Base-by-base conservation (phyloP, 2,329 filamentous ascomycete species). In the Cladorrhinum sp. region DNA sequence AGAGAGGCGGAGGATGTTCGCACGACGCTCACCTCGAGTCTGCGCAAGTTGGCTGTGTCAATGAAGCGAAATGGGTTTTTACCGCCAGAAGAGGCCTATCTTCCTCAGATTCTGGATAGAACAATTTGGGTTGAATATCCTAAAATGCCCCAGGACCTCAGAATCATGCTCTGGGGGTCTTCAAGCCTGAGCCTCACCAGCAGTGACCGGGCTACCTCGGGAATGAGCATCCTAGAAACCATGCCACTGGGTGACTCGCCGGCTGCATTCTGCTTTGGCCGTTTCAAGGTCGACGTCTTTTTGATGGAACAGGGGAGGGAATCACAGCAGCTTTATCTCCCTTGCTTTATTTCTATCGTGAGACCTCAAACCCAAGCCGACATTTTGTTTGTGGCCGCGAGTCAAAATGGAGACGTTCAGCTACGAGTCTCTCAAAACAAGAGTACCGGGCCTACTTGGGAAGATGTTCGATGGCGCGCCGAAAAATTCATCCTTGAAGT, bases 41-140 rank as follows among this genome's bases (percentile, higher is more conserved):
- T 96, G 64, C 87, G 85, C 62, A 90, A 93, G 63, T 75, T 96
- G 41, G 79, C 90, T 3, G 83, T 89, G 67, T 96, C 91, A 0
- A 96, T 96, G 89, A 88, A 90, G 72, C 82, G 90, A 56, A 96
- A 96, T 69, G 85, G 87, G 22, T 86, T 95, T 60, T 79, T 96
- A 67, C 88, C 91, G 0, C 83, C 88, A 0, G 82, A 88, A 57
- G 84, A 88, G 52, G 78, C 85, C 0, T 82, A 87, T 49, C 79
- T 93, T n/a, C 88, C 89, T 1, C 89, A 92, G 68, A 86, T 87
- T 1, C 86, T 93, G 62, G 89, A 96, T 70, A 90, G 90, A 57
- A 85, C 84, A 0, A 89, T 96, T 41, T 96, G 91, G 92, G 72
- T 93, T 16, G 82, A 87, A 59, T 95, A 96, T 68, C 91, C 91